Evolutionary conservation across 768 basidiomycete species (phyloP).

Genomic region (Auricularia sp.): DNA sequence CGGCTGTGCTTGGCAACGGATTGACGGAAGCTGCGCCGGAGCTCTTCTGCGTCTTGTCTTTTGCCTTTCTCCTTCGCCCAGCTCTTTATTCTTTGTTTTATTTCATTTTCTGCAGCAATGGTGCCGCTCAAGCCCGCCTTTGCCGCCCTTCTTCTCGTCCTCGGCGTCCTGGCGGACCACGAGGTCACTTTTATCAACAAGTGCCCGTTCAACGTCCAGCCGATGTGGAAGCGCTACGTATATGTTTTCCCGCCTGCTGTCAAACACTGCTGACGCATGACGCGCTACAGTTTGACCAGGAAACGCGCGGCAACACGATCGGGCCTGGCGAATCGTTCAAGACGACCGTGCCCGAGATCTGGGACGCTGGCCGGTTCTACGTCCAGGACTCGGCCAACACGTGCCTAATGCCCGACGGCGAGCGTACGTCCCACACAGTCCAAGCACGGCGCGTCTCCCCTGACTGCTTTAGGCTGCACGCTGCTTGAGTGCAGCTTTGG

Average conservation of each 20-base stretch:
- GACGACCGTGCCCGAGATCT: not conserved
- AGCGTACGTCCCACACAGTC: not conserved
- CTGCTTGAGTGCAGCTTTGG: not conserved
- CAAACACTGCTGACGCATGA: not conserved
- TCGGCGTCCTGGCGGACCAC: not conserved
- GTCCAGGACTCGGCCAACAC: not conserved
- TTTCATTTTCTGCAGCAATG: not conserved
- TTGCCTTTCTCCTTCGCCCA: not conserved
- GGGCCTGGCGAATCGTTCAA: not conserved
- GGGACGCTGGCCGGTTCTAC: not conserved
- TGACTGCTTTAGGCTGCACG: not conserved
- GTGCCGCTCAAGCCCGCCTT: not conserved
- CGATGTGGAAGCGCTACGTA: not conserved
- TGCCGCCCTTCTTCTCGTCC: not conserved
- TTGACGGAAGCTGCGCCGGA: not conserved
- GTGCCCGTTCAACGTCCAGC: constrained; percentile 1
- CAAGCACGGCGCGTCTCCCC: not conserved
- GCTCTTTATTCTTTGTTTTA: no score
- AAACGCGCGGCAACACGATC: not conserved
- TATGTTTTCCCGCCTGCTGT: not conserved
- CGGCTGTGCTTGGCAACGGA: not conserved
- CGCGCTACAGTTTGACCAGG: not conserved
- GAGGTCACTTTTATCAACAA: not conserved
- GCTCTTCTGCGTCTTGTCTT: not conserved
- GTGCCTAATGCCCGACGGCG: not conserved